Evolutionary conservation across 2,329 filamentous ascomycete species (phyloP).

Genomic region (Emericellopsis cladophorae): DNA sequence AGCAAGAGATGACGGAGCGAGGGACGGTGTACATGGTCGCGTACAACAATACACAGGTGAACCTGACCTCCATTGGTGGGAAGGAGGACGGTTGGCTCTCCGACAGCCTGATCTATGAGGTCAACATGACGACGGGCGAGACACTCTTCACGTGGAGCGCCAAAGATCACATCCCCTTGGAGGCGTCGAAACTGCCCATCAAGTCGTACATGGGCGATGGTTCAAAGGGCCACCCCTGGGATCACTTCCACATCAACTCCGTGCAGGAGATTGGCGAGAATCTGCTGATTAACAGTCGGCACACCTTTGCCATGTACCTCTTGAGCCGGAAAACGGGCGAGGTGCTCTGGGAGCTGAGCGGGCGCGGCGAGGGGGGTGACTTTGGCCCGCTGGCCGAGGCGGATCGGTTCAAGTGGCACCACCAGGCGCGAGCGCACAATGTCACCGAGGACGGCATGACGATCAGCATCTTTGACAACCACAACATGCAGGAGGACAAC

Average conservation of each 20-base stretch:
- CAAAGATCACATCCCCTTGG: slow-evolving; percentile 14
- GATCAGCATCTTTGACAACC: slow-evolving; percentile 22
- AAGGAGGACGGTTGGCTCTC: slow-evolving; percentile 5
- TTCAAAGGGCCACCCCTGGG: slow-evolving; percentile 4
- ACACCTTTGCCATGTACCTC: slow-evolving; percentile 10
- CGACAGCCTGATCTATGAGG: slow-evolving; percentile 24
- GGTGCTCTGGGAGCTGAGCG: slow-evolving; percentile 12
- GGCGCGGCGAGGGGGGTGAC: slow-evolving; percentile 9
- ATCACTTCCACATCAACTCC: slow-evolving; percentile 13
- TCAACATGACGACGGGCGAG: slow-evolving; percentile 23
- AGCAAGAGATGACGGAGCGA: not conserved
- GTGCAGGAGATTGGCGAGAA: slow-evolving; percentile 9
- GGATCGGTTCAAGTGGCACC: slow-evolving; percentile 21
- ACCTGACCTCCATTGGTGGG: slow-evolving; percentile 9
- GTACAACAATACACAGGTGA: slow-evolving; percentile 9
- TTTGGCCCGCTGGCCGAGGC: slow-evolving; percentile 10
- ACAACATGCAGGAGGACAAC: slow-evolving; percentile 10
- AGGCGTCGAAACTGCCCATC: slow-evolving; percentile 1
- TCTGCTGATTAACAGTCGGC: slow-evolving; percentile 9
- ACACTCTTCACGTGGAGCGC: slow-evolving; percentile 27
- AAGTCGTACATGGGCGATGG: slow-evolving; percentile 1
- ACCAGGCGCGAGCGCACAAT: slow-evolving; percentile 16
- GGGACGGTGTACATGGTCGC: slow-evolving; percentile 9
- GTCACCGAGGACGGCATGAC: slow-evolving; percentile 8
- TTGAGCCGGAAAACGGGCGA: slow-evolving; percentile 6